A percentile compares a stretch with the other conserved stretches of the same genome.
Conservation (phyloP, 2,329 filamentous ascomycete species). For the Sarocladium strictum region DNA sequence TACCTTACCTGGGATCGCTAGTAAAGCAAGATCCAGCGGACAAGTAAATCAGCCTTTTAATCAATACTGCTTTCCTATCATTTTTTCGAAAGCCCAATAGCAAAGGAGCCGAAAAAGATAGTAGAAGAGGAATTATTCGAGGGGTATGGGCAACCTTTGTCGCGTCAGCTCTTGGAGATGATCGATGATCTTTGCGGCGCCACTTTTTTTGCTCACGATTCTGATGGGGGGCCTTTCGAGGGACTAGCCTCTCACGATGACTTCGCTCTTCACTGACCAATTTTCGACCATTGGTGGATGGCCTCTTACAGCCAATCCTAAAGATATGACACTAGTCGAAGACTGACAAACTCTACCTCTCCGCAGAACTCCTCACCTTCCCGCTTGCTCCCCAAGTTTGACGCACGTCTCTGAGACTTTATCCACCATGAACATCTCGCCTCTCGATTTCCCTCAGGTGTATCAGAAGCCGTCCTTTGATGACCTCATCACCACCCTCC, state of each 20-base stretch:
- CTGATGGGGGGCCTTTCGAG: neutral
- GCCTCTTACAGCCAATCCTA: neutral
- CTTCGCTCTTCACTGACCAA: neutral
- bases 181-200: neutral
- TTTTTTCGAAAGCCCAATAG: too few species aligned
- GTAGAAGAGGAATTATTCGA: neutral
- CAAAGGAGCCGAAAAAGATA: too few species aligned
- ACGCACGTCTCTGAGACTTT: neutral
- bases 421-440: conserved; percentile 20
- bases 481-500: conserved; percentile 59
- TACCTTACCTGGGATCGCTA: too few species aligned
- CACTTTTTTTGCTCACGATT: conserved; percentile 2
- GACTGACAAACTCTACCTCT: too few species aligned
- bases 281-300: neutral
- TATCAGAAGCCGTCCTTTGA: conserved; percentile 67
- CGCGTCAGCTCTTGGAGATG: neutral
- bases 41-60: too few species aligned
- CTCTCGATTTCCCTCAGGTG: conserved; percentile 70
- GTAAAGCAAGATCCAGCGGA: too few species aligned
- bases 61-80: too few species aligned
- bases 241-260: neutral
- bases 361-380: neutral
- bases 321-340: too few species aligned
- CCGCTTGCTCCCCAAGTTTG: neutral
- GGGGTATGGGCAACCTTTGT: too few species aligned